Percentiles rank a stretch among this genome's conserved stretches.
Evolutionary conservation across 176 grass and related monocot species (phyloP).

Genomic region (Poa annua): DNA sequence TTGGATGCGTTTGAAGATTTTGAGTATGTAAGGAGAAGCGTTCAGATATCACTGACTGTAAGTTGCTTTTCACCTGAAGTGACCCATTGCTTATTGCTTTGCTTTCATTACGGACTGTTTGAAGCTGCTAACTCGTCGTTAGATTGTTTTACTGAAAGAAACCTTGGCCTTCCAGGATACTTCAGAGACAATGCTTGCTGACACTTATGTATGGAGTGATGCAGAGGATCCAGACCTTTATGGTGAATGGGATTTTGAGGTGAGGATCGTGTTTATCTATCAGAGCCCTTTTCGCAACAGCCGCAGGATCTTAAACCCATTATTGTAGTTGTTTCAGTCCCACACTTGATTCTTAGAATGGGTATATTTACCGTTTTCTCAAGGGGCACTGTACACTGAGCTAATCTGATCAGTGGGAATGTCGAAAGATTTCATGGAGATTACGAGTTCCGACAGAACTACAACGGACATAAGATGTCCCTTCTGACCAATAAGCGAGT

Average conservation of each 20-base stretch:
- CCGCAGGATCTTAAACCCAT: not conserved
- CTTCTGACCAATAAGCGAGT: not conserved
- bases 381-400: not conserved
- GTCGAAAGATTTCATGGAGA: not conserved
- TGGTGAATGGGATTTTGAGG: conserved; percentile 98
- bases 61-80: conserved; percentile 33
- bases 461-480: not conserved
- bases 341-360: not conserved
- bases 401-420: not conserved
- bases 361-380: not conserved
- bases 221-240: conserved; percentile 75
- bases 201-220: conserved; percentile 81
- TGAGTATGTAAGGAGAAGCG: conserved; percentile 73
- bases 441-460: not conserved
- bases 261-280: conserved; percentile 40
- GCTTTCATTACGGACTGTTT: not conserved
- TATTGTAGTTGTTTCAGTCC: not conserved
- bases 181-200: conserved; percentile 63
- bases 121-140: not conserved
- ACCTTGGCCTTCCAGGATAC: conserved; percentile 52
- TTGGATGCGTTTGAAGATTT: conserved; percentile 90
- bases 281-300: not conserved
- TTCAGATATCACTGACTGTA: conserved; percentile 80
- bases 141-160: conserved; percentile 30
- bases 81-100: not conserved